Base-by-base conservation (phyloP, 1,284 basidiomycete genomes). In the Irpex sp. region DNA sequence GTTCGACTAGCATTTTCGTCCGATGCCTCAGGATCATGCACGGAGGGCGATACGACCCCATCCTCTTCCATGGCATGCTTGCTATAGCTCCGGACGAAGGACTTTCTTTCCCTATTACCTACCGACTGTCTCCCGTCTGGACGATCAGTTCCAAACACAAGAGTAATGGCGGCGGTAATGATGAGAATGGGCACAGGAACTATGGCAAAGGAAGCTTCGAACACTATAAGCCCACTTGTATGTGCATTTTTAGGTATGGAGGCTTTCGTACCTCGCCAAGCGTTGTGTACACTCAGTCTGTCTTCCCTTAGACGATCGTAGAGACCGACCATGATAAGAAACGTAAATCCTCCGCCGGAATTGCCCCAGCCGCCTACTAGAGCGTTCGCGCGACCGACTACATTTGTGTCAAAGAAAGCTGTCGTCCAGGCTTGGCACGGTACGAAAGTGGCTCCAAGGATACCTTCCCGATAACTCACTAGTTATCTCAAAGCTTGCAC, bases 381-480 rank as follows among this genome's bases (percentile, higher is more conserved):
- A 0, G 84, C 84, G 63, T 85, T 85, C 0, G 82, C 82, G 34
- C 64, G 81, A 1, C 87, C 87, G 17, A 88, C 84, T 34, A 85
- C 77, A 58, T 78, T 79, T 66, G 82, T 86, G 72, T 88, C 86
- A 70, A 84, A 89, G 73, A 85, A 88, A 15, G 77, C 74, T 0
- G 85, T 82, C 5, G 83, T 84, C 87, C 85, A 89, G 4, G 82
- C 82, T 66, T 83, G 80, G 66, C 81, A 84, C 9, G 83, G 77
- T 3, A 86, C 84, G 63, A 88, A 87, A 0, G 84, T 85, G 0
- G 77, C 87, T 5, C 87, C 87, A 2, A 87, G 77, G 59, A 88
- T 80, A 2, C 69, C 69, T 70, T 44, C 15, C 11, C 7, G 57
- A 17, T 15, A 26, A 26, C 26, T 26, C 13, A 57, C 17, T 31